These are phyloP conservation scores for Phoenix roebelenii DNA, from an alignment of 176 grass and related monocot genomes.

Conservation along the genomic window DNA sequence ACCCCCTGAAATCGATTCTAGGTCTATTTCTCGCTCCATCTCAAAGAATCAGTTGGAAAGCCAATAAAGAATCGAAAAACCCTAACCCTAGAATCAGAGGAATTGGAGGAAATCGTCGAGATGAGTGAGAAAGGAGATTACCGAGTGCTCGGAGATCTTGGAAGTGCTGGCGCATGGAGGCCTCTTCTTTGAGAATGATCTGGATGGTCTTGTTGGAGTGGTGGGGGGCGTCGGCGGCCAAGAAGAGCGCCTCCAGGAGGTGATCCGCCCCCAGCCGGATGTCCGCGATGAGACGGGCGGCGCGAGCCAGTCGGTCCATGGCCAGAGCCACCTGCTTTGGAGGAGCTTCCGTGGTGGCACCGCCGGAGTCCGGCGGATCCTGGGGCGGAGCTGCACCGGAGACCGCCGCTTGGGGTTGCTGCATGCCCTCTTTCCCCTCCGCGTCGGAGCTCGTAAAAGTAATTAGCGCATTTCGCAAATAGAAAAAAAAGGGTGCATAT, in stretches of 20 bases:
- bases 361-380: slow-evolving; percentile 10
- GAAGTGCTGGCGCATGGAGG: slow-evolving; percentile 71
- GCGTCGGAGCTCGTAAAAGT: too few species aligned
- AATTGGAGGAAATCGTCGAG: background rate
- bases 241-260: slow-evolving; percentile 74
- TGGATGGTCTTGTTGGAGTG: slow-evolving; percentile 30
- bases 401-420: background rate
- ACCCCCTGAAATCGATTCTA: too few species aligned
- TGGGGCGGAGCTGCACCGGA: background rate
- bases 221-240: slow-evolving; percentile 31
- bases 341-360: slow-evolving; percentile 42
- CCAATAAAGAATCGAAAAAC: background rate
- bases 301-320: slow-evolving; percentile 73
- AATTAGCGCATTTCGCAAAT: too few species aligned
- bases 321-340: slow-evolving; percentile 96
- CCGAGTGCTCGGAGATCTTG: slow-evolving; percentile 78
- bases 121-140: slow-evolving; percentile 12
- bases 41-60: too few species aligned
- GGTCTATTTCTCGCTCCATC: too few species aligned
- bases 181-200: slow-evolving; percentile 43
- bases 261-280: slow-evolving; percentile 83
- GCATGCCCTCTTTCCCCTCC: background rate
- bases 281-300: slow-evolving; percentile 73
- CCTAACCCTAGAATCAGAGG: slow-evolving; percentile 11
- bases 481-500: too few species aligned